Conservation (phyloP, 1,284 basidiomycete genomes). For the Ceratobasidium sp. region DNA sequence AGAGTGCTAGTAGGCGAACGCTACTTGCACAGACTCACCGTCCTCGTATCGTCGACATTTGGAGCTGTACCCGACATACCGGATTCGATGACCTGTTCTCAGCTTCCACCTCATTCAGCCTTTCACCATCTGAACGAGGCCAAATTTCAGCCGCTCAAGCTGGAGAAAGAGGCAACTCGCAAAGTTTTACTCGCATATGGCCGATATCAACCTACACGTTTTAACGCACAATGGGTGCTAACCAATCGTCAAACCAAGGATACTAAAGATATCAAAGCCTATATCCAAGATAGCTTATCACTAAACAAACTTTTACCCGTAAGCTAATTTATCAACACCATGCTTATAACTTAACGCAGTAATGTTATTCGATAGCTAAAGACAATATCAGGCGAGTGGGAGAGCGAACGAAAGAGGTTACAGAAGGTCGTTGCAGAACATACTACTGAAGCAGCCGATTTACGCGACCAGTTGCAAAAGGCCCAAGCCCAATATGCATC, state of each 20-base stretch:
- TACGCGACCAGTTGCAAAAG: constrained; percentile 6
- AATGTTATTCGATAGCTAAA: background rate
- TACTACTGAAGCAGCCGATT: background rate
- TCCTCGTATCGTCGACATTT: background rate
- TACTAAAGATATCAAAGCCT: background rate
- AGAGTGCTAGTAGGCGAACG: constrained; percentile 13
- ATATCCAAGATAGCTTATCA: background rate
- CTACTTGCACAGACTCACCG: constrained; percentile 5
- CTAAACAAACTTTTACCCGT: background rate
- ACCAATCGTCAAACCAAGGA: background rate
- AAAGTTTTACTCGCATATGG: background rate
- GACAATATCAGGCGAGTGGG: background rate
- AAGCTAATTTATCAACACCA: background rate
- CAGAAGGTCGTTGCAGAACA: background rate
- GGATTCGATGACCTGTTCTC: background rate
- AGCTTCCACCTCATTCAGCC: background rate
- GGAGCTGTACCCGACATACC: background rate
- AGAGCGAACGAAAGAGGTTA: background rate
- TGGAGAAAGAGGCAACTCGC: background rate
- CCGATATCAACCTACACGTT: background rate
- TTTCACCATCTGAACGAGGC: constrained; percentile 6
- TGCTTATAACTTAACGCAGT: background rate
- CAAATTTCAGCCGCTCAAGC: background rate
- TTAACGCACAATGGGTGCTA: background rate
- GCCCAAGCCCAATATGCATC: constrained; percentile 21